phyloP scores from a whole-genome alignment of 768 basidiomycete species.

The Suillus plorans region DNA sequence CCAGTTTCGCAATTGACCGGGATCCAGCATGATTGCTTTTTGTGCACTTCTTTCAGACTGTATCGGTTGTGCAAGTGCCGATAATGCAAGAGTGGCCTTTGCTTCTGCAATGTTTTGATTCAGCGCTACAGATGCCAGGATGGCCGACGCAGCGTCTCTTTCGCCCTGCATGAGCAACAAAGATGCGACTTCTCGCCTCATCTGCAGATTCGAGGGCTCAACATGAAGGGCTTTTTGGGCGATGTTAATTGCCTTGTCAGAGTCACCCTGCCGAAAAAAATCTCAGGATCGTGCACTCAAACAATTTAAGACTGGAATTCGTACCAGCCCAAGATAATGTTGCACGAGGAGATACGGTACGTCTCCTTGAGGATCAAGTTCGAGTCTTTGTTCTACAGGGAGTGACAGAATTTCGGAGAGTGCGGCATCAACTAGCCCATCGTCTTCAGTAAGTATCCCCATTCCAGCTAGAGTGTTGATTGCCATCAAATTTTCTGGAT shows the following conservation, averaged over 20 bases:
- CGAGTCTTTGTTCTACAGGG: conserved; percentile 60
- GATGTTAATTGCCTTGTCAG: conserved; percentile 46
- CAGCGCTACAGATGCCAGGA: conserved; percentile 37
- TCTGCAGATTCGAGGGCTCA: conserved; percentile 52
- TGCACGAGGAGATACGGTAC: conserved; percentile 71
- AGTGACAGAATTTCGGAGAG: conserved; percentile 76
- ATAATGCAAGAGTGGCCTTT: conserved; percentile 46
- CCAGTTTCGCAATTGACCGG: conserved; percentile 54
- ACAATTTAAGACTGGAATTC: conserved; percentile 13
- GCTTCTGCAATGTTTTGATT: conserved; percentile 36
- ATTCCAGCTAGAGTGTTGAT: conserved; percentile 88
- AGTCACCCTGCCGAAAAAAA: conserved; percentile 41
- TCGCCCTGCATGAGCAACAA: conserved; percentile 52
- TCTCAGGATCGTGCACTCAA: conserved; percentile 1
- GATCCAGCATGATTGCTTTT: conserved; percentile 57
- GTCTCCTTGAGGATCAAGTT: conserved; percentile 68
- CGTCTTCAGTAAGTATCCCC: conserved; percentile 80
- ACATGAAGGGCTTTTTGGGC: conserved; percentile 57
- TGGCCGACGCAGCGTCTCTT: conserved; percentile 42
- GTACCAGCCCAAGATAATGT: conserved; percentile 73
- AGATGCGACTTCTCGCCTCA: conserved; percentile 53
- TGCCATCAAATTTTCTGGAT: conserved; percentile 77
- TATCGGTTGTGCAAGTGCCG: conserved; percentile 42
- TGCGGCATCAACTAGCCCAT: conserved; percentile 80
- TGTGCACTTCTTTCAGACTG: conserved; percentile 50